These are phyloP conservation scores for Lachancea fermentati DNA, from an alignment of 805 yeast genomes.

Conservation along the genomic window DNA sequence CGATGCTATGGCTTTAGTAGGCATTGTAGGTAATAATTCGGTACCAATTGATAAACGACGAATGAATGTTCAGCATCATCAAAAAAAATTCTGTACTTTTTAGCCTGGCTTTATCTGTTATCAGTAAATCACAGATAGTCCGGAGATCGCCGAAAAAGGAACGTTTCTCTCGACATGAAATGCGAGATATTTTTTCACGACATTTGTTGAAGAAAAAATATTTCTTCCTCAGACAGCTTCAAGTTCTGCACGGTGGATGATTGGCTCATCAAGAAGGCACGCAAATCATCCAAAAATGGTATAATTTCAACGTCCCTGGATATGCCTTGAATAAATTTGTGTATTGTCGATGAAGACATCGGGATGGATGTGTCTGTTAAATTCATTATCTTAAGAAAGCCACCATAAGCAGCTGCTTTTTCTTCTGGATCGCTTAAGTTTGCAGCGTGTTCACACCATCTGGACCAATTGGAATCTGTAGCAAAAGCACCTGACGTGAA, in stretches of 20 bases:
- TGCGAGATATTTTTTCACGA: conserved; percentile 1
- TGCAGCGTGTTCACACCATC: conserved; percentile 69
- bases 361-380: conserved; percentile 16
- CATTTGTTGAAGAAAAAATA: conserved; percentile 25
- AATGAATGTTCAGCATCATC: too few species aligned
- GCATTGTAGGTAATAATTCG: conserved; percentile 7
- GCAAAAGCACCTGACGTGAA: conserved; percentile 43
- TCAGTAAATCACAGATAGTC: background rate
- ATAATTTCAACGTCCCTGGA: conserved; percentile 26
- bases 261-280: conserved; percentile 23
- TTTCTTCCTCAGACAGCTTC: conserved; percentile 18
- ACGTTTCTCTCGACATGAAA: background rate
- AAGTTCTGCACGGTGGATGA: conserved; percentile 19
- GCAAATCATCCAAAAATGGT: conserved; percentile 27
- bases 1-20: conserved; percentile 51
- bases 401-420: conserved; percentile 80
- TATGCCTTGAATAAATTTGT: conserved; percentile 25
- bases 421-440: conserved; percentile 76
- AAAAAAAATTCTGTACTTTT: too few species aligned
- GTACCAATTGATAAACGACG: too few species aligned
- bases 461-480: conserved; percentile 38
- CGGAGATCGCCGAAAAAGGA: conserved; percentile 1
- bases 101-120: background rate
- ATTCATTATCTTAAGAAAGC: conserved; percentile 66
- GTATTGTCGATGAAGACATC: conserved; percentile 20